Percentiles rank a stretch among this genome's conserved stretches.
Evolutionary conservation across 2,329 filamentous ascomycete genomes (phyloP).

Genomic region (Macrophomina tecta): DNA sequence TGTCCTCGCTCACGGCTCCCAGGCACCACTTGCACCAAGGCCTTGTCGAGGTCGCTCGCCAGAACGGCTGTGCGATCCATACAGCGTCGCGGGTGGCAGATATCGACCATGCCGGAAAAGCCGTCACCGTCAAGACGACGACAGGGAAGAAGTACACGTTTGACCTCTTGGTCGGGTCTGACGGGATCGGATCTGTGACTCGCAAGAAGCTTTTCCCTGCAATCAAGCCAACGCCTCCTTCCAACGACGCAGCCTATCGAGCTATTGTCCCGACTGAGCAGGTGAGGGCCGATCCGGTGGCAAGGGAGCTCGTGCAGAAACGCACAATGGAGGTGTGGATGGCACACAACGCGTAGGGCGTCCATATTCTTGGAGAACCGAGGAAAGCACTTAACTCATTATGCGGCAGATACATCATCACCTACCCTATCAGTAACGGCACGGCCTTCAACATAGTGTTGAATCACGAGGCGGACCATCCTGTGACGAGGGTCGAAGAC

Average conservation of each 20-base stretch:
- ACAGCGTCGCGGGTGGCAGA: slow-evolving; percentile 46
- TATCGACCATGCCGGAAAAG: slow-evolving; percentile 37
- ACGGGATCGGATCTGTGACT: slow-evolving; percentile 50
- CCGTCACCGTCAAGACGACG: slow-evolving; percentile 40
- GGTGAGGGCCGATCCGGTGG: slow-evolving; percentile 50
- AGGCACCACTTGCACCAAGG: slow-evolving; percentile 55
- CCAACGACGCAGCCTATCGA: slow-evolving; percentile 54
- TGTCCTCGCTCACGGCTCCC: background rate
- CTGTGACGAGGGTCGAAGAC: slow-evolving; percentile 44
- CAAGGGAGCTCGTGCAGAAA: slow-evolving; percentile 46
- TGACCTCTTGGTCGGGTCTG: slow-evolving; percentile 50
- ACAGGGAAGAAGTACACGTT: slow-evolving; percentile 38
- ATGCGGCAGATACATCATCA: slow-evolving; percentile 48
- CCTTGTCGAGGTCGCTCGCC: slow-evolving; percentile 48
- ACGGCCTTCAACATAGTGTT: slow-evolving; percentile 56
- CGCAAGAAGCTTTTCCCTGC: slow-evolving; percentile 47
- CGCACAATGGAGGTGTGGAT: slow-evolving; percentile 56
- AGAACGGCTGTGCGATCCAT: slow-evolving; percentile 47
- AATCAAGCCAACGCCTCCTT: slow-evolving; percentile 48
- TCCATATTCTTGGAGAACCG: slow-evolving; percentile 16
- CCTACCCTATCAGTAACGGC: slow-evolving; percentile 54
- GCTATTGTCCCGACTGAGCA: slow-evolving; percentile 53
- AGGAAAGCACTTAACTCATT: background rate
- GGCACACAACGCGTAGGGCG: slow-evolving; percentile 34
- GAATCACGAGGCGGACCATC: slow-evolving; percentile 48